Evolutionary conservation across 2,329 filamentous ascomycete species (phyloP).

Genomic region (Blumeriella jaapii): DNA sequence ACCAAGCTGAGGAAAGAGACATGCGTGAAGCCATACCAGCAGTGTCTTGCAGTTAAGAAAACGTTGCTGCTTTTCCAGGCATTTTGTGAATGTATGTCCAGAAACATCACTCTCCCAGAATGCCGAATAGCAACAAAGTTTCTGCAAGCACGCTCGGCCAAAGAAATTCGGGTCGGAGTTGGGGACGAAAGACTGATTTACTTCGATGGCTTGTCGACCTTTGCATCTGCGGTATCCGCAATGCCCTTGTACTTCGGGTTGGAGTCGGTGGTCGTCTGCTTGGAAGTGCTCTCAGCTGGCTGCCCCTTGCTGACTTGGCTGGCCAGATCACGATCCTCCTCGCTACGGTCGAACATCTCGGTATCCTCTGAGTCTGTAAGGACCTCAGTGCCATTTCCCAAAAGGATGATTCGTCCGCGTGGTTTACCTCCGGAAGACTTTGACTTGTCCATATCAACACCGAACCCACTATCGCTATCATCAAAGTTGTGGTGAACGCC

Average conservation of each 20-base stretch:
- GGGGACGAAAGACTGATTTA: no score
- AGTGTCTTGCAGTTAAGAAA: slow-evolving; percentile 14
- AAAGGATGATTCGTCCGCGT: slow-evolving; percentile 77
- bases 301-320: slow-evolving; percentile 68
- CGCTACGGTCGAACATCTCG: slow-evolving; percentile 87
- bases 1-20: slow-evolving; percentile 12
- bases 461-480: slow-evolving; percentile 67
- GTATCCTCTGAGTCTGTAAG: slow-evolving; percentile 79
- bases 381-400: slow-evolving; percentile 91
- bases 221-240: slow-evolving; percentile 13
- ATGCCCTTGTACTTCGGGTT: slow-evolving; percentile 17
- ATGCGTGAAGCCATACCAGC: slow-evolving; percentile 12
- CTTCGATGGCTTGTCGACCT: slow-evolving; percentile 7
- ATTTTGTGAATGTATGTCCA: slow-evolving; percentile 17
- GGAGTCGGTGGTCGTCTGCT: slow-evolving; percentile 9
- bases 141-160: no score
- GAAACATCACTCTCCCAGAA: slow-evolving; percentile 11
- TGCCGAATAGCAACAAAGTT: slow-evolving; percentile 1
- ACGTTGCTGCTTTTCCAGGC: slow-evolving; percentile 15
- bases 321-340: slow-evolving; percentile 72
- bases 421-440: slow-evolving; percentile 59
- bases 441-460: slow-evolving; percentile 57
- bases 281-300: slow-evolving; percentile 4
- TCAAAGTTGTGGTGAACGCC: slow-evolving; percentile 75
- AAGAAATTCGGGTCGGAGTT: neutral